phyloP scores from a whole-genome alignment of 192 early-diverging fungal species.

The Dimargaris verticillata region DNA sequence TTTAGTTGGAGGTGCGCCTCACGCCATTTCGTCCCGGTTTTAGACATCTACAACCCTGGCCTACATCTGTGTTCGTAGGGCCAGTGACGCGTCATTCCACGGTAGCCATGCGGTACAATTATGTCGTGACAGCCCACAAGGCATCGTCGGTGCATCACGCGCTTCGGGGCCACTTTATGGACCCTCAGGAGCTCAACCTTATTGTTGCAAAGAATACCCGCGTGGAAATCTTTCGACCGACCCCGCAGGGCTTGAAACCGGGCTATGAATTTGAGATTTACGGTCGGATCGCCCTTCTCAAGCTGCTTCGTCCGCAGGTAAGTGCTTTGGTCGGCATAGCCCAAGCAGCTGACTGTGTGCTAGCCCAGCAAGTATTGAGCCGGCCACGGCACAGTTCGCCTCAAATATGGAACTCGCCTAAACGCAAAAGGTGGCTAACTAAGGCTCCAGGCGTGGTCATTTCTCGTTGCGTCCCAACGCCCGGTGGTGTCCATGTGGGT shows the following conservation, averaged over 20 bases:
- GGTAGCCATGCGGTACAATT: slow-evolving; percentile 27
- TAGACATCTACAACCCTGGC: no score
- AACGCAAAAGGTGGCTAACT: no score
- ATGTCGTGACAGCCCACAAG: slow-evolving; percentile 68
- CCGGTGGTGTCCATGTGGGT: no score
- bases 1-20: no score
- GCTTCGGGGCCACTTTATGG: slow-evolving; percentile 46
- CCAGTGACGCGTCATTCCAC: no score
- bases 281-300: slow-evolving; percentile 45
- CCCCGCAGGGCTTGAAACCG: slow-evolving; percentile 23
- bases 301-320: slow-evolving; percentile 30
- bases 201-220: slow-evolving; percentile 49
- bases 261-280: slow-evolving; percentile 43
- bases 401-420: no score
- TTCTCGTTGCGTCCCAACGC: no score
- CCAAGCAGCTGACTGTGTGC: neutral
- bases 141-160: slow-evolving; percentile 50
- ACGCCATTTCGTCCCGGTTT: no score
- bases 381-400: no score
- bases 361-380: no score
- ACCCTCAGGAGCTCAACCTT: slow-evolving; percentile 42
- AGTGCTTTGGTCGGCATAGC: slow-evolving; percentile 6
- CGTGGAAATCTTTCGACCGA: slow-evolving; percentile 38
- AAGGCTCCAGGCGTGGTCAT: no score
- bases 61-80: no score